Evolutionary conservation across 495 filamentous ascomycete species (phyloP), one percentile per base, ranked within the genome.

Genomic region (Evernia prunastri): DNA sequence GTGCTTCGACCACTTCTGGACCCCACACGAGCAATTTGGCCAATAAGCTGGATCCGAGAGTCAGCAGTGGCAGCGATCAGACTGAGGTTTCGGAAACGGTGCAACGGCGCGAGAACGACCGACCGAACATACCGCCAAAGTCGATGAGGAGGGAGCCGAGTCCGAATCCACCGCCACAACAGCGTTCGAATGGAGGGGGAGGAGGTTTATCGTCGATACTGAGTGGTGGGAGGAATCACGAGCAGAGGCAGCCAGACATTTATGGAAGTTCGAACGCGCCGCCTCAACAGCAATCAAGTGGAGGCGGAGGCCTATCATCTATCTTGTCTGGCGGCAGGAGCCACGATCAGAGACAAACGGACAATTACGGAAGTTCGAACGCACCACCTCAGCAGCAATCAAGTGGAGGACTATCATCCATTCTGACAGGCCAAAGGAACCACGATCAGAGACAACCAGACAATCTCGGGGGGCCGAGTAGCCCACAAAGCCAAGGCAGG

Each of bases 91-190:
- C 61, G 12, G 65, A 62, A 37, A 54, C 56, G 36, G 42, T 40
- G 15, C 59, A 47, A 11, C 57, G 60, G 18, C 61, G 56, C 43
- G 60, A 49, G 35, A 63, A 57, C 7, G 54, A 57, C 31, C 45
- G 58, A 20, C 66, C 66, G 12, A 59, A 61, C 15, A 56, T 68
- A 12, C 66, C 66, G 0, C 36, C 42, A 29, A 63, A 63, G 23
- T 61, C 58, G 27, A 59, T 49, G 3, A 65, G 57, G 59, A 65
- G 66, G 60, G 58, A 68, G 17, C 62, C 39, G 31, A 68, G 66
- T 47, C 66, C 66, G 13, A 63, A 68, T 5, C 66, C 66, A 42
- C 53, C 62, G 37, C 23, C 62, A 27, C 66, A 54, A 39, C 47
- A 54, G 51, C 13, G 51, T 18, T 54, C 51, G 51, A 54, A 17